Evolutionary conservation across 1,284 basidiomycete genomes (phyloP).

Genomic region (Leccinum huronense): DNA sequence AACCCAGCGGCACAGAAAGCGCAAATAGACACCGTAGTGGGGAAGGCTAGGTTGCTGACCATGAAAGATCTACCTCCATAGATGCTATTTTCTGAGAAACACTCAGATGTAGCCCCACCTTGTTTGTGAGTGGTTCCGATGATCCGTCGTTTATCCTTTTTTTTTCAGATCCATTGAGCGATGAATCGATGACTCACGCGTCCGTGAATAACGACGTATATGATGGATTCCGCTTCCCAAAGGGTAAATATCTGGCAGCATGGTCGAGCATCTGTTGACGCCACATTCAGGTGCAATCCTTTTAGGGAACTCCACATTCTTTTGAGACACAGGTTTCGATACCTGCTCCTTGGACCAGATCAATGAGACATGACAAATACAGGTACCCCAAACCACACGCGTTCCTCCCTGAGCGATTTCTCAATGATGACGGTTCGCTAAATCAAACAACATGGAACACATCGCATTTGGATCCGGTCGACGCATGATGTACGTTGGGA

Average conservation of each 20-base stretch:
- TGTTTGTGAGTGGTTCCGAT: neutral
- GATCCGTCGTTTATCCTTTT: neutral
- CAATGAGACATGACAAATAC: neutral
- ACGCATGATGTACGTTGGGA: neutral
- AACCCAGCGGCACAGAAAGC: neutral
- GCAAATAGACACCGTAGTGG: neutral
- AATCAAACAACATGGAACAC: neutral
- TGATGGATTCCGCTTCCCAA: neutral
- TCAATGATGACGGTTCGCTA: neutral
- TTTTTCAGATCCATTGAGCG: neutral
- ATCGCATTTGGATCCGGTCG: neutral
- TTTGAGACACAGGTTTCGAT: neutral
- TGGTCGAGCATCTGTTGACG: neutral
- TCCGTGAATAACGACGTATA: neutral
- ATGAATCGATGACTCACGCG: neutral
- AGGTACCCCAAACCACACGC: neutral
- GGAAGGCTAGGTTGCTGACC: neutral
- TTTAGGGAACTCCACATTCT: neutral
- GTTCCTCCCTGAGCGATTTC: neutral
- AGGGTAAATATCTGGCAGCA: neutral
- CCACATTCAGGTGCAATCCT: neutral
- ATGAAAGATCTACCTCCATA: neutral
- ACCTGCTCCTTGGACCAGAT: neutral
- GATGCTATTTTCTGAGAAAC: neutral
- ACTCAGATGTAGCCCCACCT: neutral